Conservation (phyloP, 306 rosid species). For the Cotoneaster glaucophyllus region DNA sequence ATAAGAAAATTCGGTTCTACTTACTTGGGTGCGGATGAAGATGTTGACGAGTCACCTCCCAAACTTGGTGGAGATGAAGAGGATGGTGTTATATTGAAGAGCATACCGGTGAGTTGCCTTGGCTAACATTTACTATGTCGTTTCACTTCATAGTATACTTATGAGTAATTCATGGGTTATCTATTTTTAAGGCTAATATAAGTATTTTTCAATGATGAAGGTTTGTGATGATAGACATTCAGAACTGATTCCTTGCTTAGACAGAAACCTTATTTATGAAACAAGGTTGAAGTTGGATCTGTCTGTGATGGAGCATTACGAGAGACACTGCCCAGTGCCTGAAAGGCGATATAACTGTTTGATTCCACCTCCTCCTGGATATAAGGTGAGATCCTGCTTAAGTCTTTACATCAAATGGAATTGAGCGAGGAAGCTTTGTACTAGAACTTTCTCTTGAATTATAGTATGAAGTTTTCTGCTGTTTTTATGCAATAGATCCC, state of each 20-base stretch:
- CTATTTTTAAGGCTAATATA: background rate
- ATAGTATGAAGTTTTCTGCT: background rate
- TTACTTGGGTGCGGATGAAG: slow-evolving; percentile 77
- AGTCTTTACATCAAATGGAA: background rate
- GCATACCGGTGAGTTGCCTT: slow-evolving; percentile 69
- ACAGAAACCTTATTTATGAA: slow-evolving; percentile 90
- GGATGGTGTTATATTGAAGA: slow-evolving; percentile 50
- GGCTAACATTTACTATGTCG: background rate
- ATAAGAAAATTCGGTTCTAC: slow-evolving; percentile 70
- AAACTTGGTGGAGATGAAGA: slow-evolving; percentile 53
- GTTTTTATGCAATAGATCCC: slow-evolving; percentile 48
- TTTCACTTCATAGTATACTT: background rate
- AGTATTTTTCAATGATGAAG: slow-evolving; percentile 40
- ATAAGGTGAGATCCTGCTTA: slow-evolving; percentile 49
- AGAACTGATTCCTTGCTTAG: slow-evolving; percentile 94
- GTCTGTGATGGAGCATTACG: slow-evolving; percentile 95
- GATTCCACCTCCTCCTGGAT: slow-evolving; percentile 95
- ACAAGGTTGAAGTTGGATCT: slow-evolving; percentile 91
- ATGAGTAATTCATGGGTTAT: background rate
- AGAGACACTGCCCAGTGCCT: slow-evolving; percentile 88
- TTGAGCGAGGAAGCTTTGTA: background rate
- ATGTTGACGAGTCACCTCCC: slow-evolving; percentile 50
- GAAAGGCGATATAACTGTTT: slow-evolving; percentile 93
- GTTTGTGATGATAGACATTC: slow-evolving; percentile 95
- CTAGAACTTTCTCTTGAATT: background rate